These are phyloP conservation scores for Nelumbo lutea DNA, from an alignment of 164 flowering plant species.

Conservation along the genomic window DNA sequence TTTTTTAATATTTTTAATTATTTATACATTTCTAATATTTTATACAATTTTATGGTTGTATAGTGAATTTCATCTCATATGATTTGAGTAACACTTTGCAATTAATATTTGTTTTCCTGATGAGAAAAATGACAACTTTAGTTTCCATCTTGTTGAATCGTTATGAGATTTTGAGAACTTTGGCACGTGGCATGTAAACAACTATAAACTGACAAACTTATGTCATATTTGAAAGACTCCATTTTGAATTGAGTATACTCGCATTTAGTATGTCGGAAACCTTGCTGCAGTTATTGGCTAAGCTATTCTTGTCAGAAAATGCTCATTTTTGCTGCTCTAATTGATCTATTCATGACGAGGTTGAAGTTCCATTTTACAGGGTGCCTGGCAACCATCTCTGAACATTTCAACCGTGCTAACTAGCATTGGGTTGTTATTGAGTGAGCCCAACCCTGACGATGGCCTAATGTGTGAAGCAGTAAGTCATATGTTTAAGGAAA, in stretches of 20 bases:
- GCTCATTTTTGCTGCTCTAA: background rate
- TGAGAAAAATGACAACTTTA: background rate
- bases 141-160: background rate
- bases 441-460: constrained; percentile 95
- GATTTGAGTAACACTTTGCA: background rate
- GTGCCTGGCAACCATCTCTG: constrained; percentile 93
- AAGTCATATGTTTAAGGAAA: constrained; percentile 23
- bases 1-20: too few relatives aligned
- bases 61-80: background rate
- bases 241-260: background rate
- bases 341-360: background rate
- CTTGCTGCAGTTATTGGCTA: background rate
- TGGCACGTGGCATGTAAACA: too few relatives aligned
- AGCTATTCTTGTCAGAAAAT: too few relatives aligned
- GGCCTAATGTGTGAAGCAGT: constrained; percentile 91
- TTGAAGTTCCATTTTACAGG: constrained; percentile 37
- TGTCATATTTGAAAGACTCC: background rate
- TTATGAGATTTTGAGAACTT: too few relatives aligned
- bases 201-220: background rate
- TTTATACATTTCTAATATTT: too few relatives aligned
- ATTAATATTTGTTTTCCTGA: background rate
- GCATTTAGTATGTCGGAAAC: background rate
- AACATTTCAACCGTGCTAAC: constrained; percentile 78
- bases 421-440: constrained; percentile 74
- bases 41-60: background rate